Evolutionary conservation across 1,284 basidiomycete genomes (phyloP).

Genomic region (Fomitopsis schrenkii): DNA sequence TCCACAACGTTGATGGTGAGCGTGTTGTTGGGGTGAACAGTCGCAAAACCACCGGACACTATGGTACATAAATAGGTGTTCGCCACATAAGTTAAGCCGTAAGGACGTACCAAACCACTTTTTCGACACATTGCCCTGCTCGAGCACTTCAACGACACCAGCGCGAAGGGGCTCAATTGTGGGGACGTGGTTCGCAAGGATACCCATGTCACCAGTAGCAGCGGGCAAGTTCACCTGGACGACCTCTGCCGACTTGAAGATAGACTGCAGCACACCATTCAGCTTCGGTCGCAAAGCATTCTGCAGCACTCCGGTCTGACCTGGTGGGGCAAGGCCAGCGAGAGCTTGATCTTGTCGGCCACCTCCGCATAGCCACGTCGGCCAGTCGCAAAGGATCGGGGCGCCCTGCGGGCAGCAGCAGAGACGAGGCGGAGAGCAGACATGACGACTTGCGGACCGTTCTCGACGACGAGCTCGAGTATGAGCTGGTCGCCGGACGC

Average conservation of each 20-base stretch:
- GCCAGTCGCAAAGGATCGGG: slow-evolving; percentile 46
- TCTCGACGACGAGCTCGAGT: slow-evolving; percentile 19
- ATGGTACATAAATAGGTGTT: background rate
- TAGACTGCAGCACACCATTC: slow-evolving; percentile 49
- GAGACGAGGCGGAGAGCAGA: slow-evolving; percentile 70
- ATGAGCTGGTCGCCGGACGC: slow-evolving; percentile 12
- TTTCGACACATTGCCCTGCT: slow-evolving; percentile 72
- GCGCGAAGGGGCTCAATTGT: slow-evolving; percentile 91
- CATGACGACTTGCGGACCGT: slow-evolving; percentile 39
- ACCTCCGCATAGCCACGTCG: slow-evolving; percentile 87
- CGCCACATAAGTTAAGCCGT: background rate
- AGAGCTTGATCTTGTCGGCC: slow-evolving; percentile 84
- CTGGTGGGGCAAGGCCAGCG: slow-evolving; percentile 90
- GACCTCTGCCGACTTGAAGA: slow-evolving; percentile 85
- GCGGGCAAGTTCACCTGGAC: slow-evolving; percentile 93
- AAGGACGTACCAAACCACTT: slow-evolving; percentile 91
- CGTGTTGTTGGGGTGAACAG: slow-evolving; percentile 96
- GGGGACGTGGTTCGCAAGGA: slow-evolving; percentile 94
- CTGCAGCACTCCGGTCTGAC: slow-evolving; percentile 43
- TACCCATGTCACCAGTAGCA: slow-evolving; percentile 97
- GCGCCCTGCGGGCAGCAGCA: slow-evolving; percentile 56
- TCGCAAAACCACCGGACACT: slow-evolving; percentile 98
- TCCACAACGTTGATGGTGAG: slow-evolving; percentile 97
- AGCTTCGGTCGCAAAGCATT: slow-evolving; percentile 11
- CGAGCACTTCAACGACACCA: slow-evolving; percentile 91